Conservation (phyloP, 345 rosid genomes). For the Adansonia digitata region DNA sequence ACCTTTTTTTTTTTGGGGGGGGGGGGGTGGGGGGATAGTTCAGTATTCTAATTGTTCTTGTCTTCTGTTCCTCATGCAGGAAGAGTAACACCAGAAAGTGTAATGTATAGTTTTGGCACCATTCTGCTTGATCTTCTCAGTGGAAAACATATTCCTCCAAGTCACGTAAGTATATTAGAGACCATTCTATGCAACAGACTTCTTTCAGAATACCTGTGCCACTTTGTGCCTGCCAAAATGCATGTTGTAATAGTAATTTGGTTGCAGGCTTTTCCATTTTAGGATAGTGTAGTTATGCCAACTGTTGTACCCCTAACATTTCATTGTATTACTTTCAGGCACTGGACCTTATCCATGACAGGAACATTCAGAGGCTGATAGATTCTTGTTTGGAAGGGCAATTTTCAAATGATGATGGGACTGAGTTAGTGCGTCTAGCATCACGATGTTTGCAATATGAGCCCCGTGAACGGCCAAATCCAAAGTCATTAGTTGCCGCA, state of each 20-base stretch:
- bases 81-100: conserved; percentile 90
- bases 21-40: too few species aligned
- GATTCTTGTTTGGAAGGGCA: conserved; percentile 97
- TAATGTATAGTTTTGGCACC: conserved; percentile 93
- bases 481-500: conserved; percentile 69
- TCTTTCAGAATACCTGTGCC: neutral
- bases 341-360: conserved; percentile 84
- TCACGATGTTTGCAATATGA: conserved; percentile 91
- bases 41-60: neutral
- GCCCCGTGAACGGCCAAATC: conserved; percentile 87
- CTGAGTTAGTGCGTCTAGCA: conserved; percentile 86
- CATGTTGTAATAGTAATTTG: neutral
- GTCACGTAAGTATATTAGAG: conserved; percentile 59
- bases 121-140: conserved; percentile 94
- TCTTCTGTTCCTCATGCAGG: conserved; percentile 39
- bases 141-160: conserved; percentile 95
- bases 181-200: neutral
- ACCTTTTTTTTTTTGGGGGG: too few species aligned
- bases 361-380: conserved; percentile 76
- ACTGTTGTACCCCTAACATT: conserved; percentile 9
- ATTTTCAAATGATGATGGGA: conserved; percentile 72
- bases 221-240: neutral
- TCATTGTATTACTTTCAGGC: conserved; percentile 46
- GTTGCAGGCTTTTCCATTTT: neutral
- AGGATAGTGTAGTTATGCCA: neutral